Evolutionary conservation across 176 grass and related monocot genomes (phyloP).

Genomic region (Cocos nucifera): DNA sequence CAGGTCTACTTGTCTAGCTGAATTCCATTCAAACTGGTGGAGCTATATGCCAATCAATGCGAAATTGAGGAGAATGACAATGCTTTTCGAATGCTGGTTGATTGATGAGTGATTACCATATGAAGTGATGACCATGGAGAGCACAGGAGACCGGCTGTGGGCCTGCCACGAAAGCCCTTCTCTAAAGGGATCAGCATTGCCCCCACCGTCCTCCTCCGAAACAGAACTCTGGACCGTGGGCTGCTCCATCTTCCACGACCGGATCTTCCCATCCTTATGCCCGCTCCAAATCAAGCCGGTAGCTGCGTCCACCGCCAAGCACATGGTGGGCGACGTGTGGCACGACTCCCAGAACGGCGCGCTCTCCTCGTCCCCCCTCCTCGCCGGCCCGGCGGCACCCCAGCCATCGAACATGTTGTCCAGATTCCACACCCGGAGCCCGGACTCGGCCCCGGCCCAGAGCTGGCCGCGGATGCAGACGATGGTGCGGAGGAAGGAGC

Average conservation of each 20-base stretch:
- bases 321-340: slow-evolving; percentile 36
- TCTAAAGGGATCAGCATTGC: neutral
- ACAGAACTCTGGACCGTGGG: neutral
- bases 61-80: too few relatives aligned
- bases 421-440: slow-evolving; percentile 54
- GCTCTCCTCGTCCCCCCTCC: slow-evolving; percentile 59
- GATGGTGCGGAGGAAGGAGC: slow-evolving; percentile 37
- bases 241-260: slow-evolving; percentile 36
- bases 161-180: slow-evolving; percentile 56
- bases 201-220: slow-evolving; percentile 6
- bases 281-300: slow-evolving; percentile 74
- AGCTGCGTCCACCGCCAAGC: slow-evolving; percentile 31
- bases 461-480: slow-evolving; percentile 17
- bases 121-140: slow-evolving; percentile 46
- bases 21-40: too few relatives aligned
- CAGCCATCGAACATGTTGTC: slow-evolving; percentile 29
- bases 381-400: neutral
- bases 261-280: slow-evolving; percentile 46
- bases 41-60: too few relatives aligned
- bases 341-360: slow-evolving; percentile 48
- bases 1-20: too few relatives aligned
- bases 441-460: slow-evolving; percentile 55
- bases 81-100: too few relatives aligned
- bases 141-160: slow-evolving; percentile 32
- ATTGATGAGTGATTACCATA: slow-evolving; percentile 41